A percentile compares a stretch with the other conserved stretches of the same genome.
Conservation (phyloP, 257 asterid species). For the Solanum virginianum region DNA sequence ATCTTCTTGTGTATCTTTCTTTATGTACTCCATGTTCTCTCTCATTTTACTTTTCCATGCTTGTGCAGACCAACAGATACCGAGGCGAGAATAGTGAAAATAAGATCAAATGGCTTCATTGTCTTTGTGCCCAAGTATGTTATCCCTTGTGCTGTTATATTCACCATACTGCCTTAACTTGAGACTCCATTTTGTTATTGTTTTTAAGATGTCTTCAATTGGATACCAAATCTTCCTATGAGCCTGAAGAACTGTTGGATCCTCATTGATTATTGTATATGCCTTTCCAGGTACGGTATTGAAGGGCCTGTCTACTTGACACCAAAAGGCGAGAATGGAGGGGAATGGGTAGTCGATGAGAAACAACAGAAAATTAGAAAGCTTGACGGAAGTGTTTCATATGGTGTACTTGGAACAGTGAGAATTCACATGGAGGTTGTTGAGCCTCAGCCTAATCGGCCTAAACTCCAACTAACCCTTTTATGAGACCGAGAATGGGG, state of each 20-base stretch:
- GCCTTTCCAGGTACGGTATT: constrained; percentile 60
- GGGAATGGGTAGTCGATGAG: constrained; percentile 77
- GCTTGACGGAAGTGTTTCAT: constrained; percentile 34
- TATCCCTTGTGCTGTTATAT: not conserved
- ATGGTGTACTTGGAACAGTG: constrained; percentile 70
- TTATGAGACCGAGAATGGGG: constrained; percentile 5
- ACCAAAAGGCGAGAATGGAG: constrained; percentile 44
- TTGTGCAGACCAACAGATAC: constrained; percentile 88
- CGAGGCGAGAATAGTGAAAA: constrained; percentile 84
- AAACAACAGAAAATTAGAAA: constrained; percentile 65
- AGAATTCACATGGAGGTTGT: constrained; percentile 83
- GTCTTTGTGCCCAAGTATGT: constrained; percentile 89
- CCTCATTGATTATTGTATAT: not conserved
- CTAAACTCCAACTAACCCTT: constrained; percentile 78
- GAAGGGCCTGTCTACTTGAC: constrained; percentile 86
- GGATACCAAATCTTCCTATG: not conserved
- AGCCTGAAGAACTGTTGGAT: not conserved
- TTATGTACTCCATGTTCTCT: not conserved
- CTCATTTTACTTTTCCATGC: not conserved
- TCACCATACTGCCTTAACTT: not conserved
- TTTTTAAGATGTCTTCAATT: not conserved
- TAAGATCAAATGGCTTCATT: constrained; percentile 87
- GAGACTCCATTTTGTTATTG: not conserved
- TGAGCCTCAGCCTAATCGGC: constrained; percentile 94
- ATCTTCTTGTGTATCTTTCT: not conserved